Evolutionary conservation across 305 asterid species (phyloP).

Genomic region (Andrographis paniculata): DNA sequence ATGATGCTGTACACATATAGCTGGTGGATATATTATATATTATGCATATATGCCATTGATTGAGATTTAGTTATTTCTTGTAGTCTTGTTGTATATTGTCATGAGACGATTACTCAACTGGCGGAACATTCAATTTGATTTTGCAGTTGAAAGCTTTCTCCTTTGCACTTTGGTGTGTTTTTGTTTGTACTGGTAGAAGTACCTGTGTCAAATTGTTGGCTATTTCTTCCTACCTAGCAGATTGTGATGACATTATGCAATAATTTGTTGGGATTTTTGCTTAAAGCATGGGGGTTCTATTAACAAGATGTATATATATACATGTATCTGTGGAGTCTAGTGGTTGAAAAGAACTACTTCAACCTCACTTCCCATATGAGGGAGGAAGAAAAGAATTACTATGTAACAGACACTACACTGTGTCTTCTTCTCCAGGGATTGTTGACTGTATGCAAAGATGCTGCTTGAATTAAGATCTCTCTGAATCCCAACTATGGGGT

Average conservation of each 20-base stretch:
- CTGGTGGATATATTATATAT: background rate
- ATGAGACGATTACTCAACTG: background rate
- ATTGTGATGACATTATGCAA: too few relatives aligned
- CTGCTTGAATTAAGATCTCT: too few relatives aligned
- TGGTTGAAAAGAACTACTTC: too few relatives aligned
- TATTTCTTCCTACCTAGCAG: background rate
- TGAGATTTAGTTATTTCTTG: background rate
- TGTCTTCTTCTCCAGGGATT: slow-evolving; percentile 8
- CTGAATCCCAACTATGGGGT: slow-evolving; percentile 24
- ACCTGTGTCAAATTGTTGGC: background rate
- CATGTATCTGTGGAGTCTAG: too few relatives aligned
- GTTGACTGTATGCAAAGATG: slow-evolving; percentile 55
- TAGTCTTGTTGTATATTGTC: background rate
- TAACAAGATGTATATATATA: too few relatives aligned
- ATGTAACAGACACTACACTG: slow-evolving; percentile 8
- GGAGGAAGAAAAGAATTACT: background rate
- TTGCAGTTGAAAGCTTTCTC: background rate
- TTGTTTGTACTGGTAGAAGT: background rate
- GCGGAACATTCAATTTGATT: background rate
- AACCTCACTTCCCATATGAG: background rate
- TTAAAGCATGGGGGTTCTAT: too few relatives aligned
- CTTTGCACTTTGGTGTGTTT: background rate
- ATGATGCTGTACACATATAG: slow-evolving; percentile 2
- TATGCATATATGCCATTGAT: background rate
- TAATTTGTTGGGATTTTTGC: too few relatives aligned